Conservation (phyloP, 2,329 filamentous ascomycete genomes). For the Trichoderma sp. region DNA sequence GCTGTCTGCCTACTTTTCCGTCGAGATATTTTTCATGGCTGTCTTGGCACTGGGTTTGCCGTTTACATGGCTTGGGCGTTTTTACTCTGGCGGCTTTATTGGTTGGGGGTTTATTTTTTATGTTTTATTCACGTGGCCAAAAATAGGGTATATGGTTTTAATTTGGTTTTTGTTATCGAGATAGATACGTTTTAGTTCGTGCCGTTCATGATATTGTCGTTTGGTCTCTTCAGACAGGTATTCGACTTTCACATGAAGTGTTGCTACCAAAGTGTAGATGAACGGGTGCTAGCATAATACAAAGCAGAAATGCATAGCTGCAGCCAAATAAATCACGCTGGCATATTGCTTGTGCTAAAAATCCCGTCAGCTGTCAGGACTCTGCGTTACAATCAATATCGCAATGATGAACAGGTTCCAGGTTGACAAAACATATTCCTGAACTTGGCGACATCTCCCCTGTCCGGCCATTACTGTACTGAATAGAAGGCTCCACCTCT, state of each 20-base stretch:
- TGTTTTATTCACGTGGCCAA: neutral
- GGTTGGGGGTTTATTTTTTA: neutral
- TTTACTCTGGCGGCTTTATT: neutral
- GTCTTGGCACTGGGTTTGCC: neutral
- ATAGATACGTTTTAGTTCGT: neutral
- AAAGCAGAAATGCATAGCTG: neutral
- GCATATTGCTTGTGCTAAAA: neutral
- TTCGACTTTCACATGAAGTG: neutral
- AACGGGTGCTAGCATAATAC: neutral
- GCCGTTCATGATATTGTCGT: neutral
- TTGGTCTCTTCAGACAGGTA: neutral
- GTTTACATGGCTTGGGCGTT: neutral
- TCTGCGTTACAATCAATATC: neutral
- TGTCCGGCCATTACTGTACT: neutral
- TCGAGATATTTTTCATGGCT: neutral
- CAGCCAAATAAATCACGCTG: neutral
- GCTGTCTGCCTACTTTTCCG: neutral
- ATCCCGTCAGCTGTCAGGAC: neutral
- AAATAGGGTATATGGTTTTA: neutral
- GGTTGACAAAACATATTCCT: neutral
- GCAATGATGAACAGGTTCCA: neutral
- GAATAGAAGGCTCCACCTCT: neutral
- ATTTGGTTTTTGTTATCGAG: neutral
- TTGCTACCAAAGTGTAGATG: neutral
- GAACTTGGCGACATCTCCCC: neutral